Percentiles rank a stretch among this genome's conserved stretches.
phyloP scores from a whole-genome alignment of 495 filamentous ascomycete genomes.

The Saxophila tyrrhenica region DNA sequence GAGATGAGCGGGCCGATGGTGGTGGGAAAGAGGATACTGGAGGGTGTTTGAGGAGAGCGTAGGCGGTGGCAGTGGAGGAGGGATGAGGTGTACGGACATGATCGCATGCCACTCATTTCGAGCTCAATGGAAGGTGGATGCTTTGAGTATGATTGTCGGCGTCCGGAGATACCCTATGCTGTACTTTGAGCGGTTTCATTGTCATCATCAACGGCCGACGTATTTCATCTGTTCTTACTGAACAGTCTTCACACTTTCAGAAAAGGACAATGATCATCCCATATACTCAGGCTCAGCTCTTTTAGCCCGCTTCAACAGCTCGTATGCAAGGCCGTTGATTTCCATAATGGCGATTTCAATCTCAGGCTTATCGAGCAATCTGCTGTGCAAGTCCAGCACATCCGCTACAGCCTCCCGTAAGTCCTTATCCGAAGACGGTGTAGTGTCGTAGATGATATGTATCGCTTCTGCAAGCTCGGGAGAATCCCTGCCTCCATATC shows the following conservation, averaged over 20 bases:
- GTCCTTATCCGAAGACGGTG: slow-evolving; percentile 4
- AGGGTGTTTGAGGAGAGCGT: neutral
- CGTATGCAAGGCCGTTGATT: slow-evolving; percentile 12
- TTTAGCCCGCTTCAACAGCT: slow-evolving; percentile 7
- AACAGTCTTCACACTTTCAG: no score
- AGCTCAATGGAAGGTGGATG: no score
- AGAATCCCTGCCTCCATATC: neutral
- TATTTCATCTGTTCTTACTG: no score
- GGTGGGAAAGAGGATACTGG: neutral
- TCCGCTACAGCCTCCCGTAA: slow-evolving; percentile 7
- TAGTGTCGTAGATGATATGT: slow-evolving; percentile 7
- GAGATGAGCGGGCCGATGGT: neutral
- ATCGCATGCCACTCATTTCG: no score
- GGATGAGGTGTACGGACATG: no score
- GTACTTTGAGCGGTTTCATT: neutral
- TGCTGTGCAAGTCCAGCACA: slow-evolving; percentile 4
- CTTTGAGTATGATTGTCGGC: neutral
- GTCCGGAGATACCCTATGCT: neutral
- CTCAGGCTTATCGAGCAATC: slow-evolving; percentile 5
- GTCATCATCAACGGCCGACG: neutral
- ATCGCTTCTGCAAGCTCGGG: slow-evolving; percentile 7
- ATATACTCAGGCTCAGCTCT: slow-evolving; percentile 5
- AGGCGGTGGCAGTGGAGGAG: neutral
- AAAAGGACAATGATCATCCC: no score
- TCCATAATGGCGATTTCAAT: slow-evolving; percentile 5